Base-by-base conservation (phyloP, 306 rosid species). In the Acacia melanoxylon region DNA sequence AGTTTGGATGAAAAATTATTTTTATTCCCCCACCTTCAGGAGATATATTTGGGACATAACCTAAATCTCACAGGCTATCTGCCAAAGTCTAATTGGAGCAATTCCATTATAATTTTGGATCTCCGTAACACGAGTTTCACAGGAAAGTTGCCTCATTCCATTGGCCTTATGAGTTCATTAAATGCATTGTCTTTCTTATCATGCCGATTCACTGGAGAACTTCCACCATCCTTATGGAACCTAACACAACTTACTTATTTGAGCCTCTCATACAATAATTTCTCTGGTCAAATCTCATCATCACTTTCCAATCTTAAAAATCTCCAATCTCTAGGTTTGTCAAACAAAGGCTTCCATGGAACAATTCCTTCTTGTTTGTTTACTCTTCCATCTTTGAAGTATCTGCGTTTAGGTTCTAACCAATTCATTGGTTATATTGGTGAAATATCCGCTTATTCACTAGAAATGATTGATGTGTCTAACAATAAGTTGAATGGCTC, bases 41-140 rank as follows among this genome's bases (percentile, higher is more conserved):
- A 0, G 20, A 4, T 63, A 63, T 0, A 0, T 63, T 63, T 29
- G 17, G 0, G 0, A 1, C 0, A 0, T 12, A 62, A 62, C 8
- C 17, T 2, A 62, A 62, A 62, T 62, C 40, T 62, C 3, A 27
- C 19, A 27, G 68, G 68, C 19, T 27, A 27, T 62, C 19, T 61
- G 12, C 37, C 20, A 0, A 29, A 25, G 37, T 61, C 20, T 27
- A 27, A 62, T 62, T 27, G 37, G 9, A 66, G 11, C 71, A 66
- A 17, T 27, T 27, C 29, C 1, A 31, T 29, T 29, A 31, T 0
- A 35, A 0, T 0, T 66, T 29, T 29, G 31, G 2, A 2, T 33
- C 22, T 66, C 24, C 1, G 0, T 4, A 0, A 5, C 2, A 27
- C 40, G 3, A 16, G 24, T 33, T 66, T 66, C 71, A 31, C 71